Evolutionary conservation across 2,329 filamentous ascomycete species (phyloP), one percentile per base, ranked within the genome.

Genomic region (Chaetomium strumarium): DNA sequence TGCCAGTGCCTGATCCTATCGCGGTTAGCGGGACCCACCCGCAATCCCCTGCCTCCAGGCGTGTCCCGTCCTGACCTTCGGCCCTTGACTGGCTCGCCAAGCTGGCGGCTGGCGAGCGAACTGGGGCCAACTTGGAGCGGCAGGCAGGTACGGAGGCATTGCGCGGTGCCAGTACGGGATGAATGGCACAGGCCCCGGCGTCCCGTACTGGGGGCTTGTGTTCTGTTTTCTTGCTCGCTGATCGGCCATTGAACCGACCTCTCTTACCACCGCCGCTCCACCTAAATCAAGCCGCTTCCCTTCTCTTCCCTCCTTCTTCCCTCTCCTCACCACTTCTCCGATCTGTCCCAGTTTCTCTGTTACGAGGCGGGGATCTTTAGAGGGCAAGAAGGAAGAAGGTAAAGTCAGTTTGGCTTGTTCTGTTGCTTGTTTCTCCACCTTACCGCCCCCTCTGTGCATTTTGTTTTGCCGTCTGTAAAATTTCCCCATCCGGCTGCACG

Each of bases 301-400:
- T 65, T 64, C 61, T 61, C 58, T 64, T 61, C 62, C 64, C 61
- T 64, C 62, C 62, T 61, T 64, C 63, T 56, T 60, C 66, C 62
- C 65, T 66, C 65, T 66, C 64, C 62, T 63, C 59, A 62, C 57
- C 53, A 34, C 54, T 49, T 62, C 62, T 48, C 65, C 63, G 67
- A 66, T 67, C 66, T 68, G 65, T 60, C 44, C 62, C 63, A 64
- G 66, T 4, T 69, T 66, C 59, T 59, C 60, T 57, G n/a, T 55
- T 58, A 52, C 57, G 58, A 65, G 66, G 63, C 54, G 52, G 55
- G 49, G 58, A 51, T 30, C n/a, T 46, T n/a, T 17, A 51, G 63
- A 53, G 65, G 58, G 59, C 58, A 64, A 66, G 66, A 24, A 24
- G 24, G 24, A 24, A 24, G 63, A 68, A 68, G 61, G 66, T 66